Conservation (phyloP, 2,329 filamentous ascomycete genomes). For the Hypocrella siamensis region DNA sequence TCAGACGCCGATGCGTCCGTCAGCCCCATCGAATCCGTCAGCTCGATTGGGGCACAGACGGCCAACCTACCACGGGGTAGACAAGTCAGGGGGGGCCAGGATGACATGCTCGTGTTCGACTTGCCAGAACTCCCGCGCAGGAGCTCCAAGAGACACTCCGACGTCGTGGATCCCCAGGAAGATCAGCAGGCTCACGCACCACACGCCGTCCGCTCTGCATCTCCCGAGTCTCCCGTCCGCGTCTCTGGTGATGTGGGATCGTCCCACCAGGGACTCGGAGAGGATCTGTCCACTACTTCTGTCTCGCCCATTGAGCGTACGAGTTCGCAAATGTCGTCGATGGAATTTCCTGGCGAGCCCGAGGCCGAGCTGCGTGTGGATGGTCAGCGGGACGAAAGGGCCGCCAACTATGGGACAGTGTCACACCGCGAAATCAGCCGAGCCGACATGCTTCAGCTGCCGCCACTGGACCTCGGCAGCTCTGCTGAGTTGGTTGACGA, state of each 20-base stretch:
- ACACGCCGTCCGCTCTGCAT: conserved; percentile 2
- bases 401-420: conserved; percentile 40
- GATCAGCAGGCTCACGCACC: conserved; percentile 5
- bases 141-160: conserved; percentile 51
- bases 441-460: conserved; percentile 29
- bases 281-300: conserved; percentile 8
- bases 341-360: conserved; percentile 29
- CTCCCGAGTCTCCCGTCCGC: conserved; percentile 7
- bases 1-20: conserved; percentile 28
- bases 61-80: conserved; percentile 4
- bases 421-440: conserved; percentile 40
- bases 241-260: conserved; percentile 4
- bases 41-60: conserved; percentile 8
- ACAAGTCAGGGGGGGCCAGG: neutral
- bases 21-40: conserved; percentile 7
- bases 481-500: conserved; percentile 41
- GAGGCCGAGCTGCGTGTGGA: conserved; percentile 23
- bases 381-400: conserved; percentile 25
- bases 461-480: conserved; percentile 30
- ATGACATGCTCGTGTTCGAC: conserved; percentile 8
- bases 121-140: conserved; percentile 51
- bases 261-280: conserved; percentile 1
- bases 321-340: conserved; percentile 35
- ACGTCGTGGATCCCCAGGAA: conserved; percentile 15
- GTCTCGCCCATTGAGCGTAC: conserved; percentile 41